Evolutionary conservation across 164 flowering plant genomes (phyloP).

Genomic region (Echeveria elegans): DNA sequence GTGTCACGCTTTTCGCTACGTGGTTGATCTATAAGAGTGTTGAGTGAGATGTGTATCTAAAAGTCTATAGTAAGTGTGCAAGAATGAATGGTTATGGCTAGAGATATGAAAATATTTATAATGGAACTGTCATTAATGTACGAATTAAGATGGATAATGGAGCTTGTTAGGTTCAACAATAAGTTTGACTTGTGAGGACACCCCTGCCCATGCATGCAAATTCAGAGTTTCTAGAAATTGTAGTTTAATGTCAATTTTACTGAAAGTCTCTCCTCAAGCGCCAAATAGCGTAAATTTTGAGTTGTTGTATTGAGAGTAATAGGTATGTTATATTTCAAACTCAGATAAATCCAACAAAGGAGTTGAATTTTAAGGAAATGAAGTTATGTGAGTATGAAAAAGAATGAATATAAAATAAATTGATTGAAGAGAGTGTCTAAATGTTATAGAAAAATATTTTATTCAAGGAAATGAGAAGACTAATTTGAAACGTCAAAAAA

Average conservation of each 20-base stretch:
- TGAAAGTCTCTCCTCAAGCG: neutral
- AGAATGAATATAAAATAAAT: too few relatives aligned
- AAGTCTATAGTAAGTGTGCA: neutral
- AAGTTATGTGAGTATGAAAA: too few relatives aligned
- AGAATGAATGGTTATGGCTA: neutral
- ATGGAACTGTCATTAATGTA: neutral
- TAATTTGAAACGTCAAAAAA: too few relatives aligned
- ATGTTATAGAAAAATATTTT: too few relatives aligned
- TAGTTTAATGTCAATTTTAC: slow-evolving; percentile 1
- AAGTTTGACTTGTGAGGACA: neutral
- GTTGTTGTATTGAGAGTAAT: neutral
- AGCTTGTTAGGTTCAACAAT: slow-evolving; percentile 1
- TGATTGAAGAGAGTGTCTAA: too few relatives aligned
- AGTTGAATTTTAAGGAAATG: too few relatives aligned
- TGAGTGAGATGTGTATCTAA: neutral
- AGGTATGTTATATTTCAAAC: too few relatives aligned
- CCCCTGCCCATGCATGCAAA: slow-evolving; percentile 6
- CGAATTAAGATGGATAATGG: neutral
- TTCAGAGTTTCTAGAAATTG: slow-evolving; percentile 1
- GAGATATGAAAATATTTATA: neutral
- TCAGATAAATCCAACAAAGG: too few relatives aligned
- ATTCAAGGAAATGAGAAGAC: too few relatives aligned
- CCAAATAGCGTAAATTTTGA: neutral
- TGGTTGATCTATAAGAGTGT: neutral
- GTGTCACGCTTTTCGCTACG: neutral